Percentiles rank a stretch among this genome's conserved stretches.
These are phyloP conservation scores for Leccinum boreale DNA, from an alignment of 768 basidiomycete species.

Conservation along the genomic window DNA sequence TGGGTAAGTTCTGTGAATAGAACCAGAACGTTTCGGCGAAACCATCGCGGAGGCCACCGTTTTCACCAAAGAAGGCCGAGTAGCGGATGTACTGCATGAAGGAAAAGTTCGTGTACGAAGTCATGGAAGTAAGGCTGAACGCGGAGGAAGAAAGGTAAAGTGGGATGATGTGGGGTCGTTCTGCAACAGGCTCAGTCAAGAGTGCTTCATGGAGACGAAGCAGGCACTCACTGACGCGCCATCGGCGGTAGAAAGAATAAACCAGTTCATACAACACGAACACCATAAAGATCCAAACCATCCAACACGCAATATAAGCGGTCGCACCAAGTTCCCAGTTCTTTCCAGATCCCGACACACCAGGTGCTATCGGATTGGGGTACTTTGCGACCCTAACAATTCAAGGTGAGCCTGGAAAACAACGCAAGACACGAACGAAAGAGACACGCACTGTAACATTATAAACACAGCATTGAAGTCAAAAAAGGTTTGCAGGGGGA, in stretches of 20 bases:
- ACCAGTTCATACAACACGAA: slow-evolving; percentile 75
- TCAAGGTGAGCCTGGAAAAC: slow-evolving; percentile 10
- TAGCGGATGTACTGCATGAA: slow-evolving; percentile 78
- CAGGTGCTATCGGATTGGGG: slow-evolving; percentile 66
- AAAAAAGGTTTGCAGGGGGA: slow-evolving; percentile 78
- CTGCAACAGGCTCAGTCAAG: slow-evolving; percentile 37
- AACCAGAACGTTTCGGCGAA: slow-evolving; percentile 84
- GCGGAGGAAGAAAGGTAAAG: slow-evolving; percentile 81
- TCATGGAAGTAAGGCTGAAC: slow-evolving; percentile 70
- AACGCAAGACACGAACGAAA: background rate
- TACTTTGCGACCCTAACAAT: slow-evolving; percentile 62
- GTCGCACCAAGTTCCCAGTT: slow-evolving; percentile 82
- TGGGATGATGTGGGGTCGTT: slow-evolving; percentile 78
- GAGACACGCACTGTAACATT: slow-evolving; percentile 67
- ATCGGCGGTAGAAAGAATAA: slow-evolving; percentile 70
- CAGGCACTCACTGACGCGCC: slow-evolving; percentile 70
- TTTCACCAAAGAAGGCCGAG: slow-evolving; percentile 59
- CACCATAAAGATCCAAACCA: slow-evolving; percentile 68
- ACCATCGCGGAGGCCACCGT: slow-evolving; percentile 48
- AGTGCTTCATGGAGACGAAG: slow-evolving; percentile 15
- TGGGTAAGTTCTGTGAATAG: slow-evolving; percentile 83
- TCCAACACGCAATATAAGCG: slow-evolving; percentile 82
- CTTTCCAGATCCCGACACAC: slow-evolving; percentile 66
- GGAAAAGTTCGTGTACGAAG: slow-evolving; percentile 80
- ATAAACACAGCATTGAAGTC: slow-evolving; percentile 89